Percentiles rank a stretch among this genome's conserved stretches.
phyloP scores from a whole-genome alignment of 768 basidiomycete species.

The Pluteus cervinus region DNA sequence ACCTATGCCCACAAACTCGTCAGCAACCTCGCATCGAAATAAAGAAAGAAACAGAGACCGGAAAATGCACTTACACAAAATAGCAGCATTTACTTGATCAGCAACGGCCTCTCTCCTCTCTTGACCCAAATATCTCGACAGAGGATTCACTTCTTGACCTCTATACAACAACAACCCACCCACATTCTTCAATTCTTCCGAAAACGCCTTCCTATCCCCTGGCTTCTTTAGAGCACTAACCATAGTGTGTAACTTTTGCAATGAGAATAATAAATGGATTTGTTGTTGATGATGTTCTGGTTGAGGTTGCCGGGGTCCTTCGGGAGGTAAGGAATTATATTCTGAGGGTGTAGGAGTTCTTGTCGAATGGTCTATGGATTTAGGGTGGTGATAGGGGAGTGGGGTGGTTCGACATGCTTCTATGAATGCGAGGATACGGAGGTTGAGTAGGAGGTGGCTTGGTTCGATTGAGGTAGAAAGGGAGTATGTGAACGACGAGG shows the following conservation, averaged over 20 bases:
- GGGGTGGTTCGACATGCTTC: conserved; percentile 77
- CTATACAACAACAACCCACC: conserved; percentile 79
- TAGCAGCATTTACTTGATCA: conserved; percentile 83
- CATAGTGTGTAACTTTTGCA: conserved; percentile 62
- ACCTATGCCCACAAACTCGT: conserved; percentile 30
- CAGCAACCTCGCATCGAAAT: not conserved
- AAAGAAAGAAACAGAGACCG: not conserved
- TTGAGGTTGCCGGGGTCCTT: no score
- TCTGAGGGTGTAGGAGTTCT: no score
- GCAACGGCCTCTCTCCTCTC: conserved; percentile 77
- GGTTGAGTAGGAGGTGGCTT: conserved; percentile 73
- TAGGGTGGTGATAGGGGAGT: conserved; percentile 44
- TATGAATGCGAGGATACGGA: conserved; percentile 83
- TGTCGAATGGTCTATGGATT: no score
- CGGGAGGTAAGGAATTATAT: no score
- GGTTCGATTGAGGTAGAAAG: conserved; percentile 65
- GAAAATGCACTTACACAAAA: conserved; percentile 33
- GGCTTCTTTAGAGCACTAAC: conserved; percentile 50
- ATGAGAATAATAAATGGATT: conserved; percentile 44
- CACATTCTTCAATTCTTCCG: conserved; percentile 68
- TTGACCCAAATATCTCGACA: conserved; percentile 70
- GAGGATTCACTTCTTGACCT: conserved; percentile 69
- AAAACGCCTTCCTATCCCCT: conserved; percentile 54
- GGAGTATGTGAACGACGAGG: conserved; percentile 38
- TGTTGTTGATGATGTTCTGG: no score